phyloP scores from a whole-genome alignment of 2,329 filamentous ascomycete species.

The Venturia carpophila region DNA sequence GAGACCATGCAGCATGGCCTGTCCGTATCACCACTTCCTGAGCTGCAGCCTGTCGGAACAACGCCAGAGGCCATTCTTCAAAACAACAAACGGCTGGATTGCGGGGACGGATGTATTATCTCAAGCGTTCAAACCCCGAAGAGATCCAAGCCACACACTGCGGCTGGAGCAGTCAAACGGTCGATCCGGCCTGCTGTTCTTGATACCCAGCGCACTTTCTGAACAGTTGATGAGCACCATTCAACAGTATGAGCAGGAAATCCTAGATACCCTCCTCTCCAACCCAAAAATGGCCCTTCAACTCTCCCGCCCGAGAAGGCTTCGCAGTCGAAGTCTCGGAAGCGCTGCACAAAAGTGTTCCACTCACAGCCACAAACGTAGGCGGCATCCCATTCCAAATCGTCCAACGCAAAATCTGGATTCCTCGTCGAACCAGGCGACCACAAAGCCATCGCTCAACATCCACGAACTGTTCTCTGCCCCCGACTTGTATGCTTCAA shows the following conservation, averaged over 20 bases:
- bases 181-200: too few relatives aligned
- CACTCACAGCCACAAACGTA: slow-evolving; percentile 65
- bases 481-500: slow-evolving; percentile 55
- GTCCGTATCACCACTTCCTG: background rate
- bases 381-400: slow-evolving; percentile 79
- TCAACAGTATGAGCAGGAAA: slow-evolving; percentile 54
- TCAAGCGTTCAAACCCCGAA: too few relatives aligned
- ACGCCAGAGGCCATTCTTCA: background rate
- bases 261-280: slow-evolving; percentile 68
- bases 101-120: background rate
- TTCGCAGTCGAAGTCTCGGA: slow-evolving; percentile 86
- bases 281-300: slow-evolving; percentile 68
- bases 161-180: background rate
- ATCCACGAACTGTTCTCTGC: slow-evolving; percentile 60
- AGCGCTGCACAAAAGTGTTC: slow-evolving; percentile 70
- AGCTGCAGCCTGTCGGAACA: background rate
- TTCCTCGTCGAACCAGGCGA: slow-evolving; percentile 68
- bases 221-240: slow-evolving; percentile 54
- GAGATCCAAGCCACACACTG: too few relatives aligned
- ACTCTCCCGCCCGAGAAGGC: slow-evolving; percentile 70
- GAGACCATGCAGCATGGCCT: background rate
- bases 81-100: background rate
- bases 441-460: slow-evolving; percentile 59
- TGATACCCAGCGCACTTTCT: slow-evolving; percentile 32
- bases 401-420: slow-evolving; percentile 60